phyloP scores from a whole-genome alignment of 2,329 filamentous ascomycete genomes.

The Fusarium falciforme region DNA sequence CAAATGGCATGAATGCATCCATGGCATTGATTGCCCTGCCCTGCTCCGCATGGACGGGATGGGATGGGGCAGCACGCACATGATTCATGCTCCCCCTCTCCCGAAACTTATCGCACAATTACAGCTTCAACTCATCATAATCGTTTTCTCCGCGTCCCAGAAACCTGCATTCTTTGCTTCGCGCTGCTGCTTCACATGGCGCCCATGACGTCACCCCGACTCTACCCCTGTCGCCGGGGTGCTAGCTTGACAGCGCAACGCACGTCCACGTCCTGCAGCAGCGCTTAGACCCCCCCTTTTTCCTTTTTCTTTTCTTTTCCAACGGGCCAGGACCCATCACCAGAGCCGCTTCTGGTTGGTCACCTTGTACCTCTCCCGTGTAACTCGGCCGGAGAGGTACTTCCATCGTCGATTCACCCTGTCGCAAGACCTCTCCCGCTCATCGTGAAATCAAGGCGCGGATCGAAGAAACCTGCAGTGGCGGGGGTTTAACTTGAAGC shows the following conservation, averaged over 20 bases:
- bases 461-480: conserved; percentile 22
- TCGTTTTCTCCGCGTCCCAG: not conserved
- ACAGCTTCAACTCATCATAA: conserved; percentile 7
- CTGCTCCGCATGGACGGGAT: not conserved
- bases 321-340: conserved; percentile 26
- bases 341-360: not conserved
- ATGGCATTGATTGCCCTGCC: not conserved
- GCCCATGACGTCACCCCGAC: conserved; percentile 28
- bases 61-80: not conserved
- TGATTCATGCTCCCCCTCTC: not conserved
- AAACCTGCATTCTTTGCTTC: conserved; percentile 11
- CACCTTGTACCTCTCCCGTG: conserved; percentile 10
- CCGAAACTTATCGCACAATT: not conserved
- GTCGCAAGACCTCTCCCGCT: conserved; percentile 13
- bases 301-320: not conserved
- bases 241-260: conserved; percentile 20
- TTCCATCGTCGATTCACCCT: conserved; percentile 16
- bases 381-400: not conserved
- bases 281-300: not conserved
- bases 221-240: conserved; percentile 19
- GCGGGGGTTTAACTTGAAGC: not conserved
- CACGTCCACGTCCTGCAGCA: conserved; percentile 12
- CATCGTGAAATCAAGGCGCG: conserved; percentile 28
- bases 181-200: conserved; percentile 10
- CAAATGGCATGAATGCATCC: not conserved